Percentiles rank a stretch among this genome's conserved stretches.
phyloP scores from a whole-genome alignment of 164 flowering plant species.

The Nelumbo lutea region DNA sequence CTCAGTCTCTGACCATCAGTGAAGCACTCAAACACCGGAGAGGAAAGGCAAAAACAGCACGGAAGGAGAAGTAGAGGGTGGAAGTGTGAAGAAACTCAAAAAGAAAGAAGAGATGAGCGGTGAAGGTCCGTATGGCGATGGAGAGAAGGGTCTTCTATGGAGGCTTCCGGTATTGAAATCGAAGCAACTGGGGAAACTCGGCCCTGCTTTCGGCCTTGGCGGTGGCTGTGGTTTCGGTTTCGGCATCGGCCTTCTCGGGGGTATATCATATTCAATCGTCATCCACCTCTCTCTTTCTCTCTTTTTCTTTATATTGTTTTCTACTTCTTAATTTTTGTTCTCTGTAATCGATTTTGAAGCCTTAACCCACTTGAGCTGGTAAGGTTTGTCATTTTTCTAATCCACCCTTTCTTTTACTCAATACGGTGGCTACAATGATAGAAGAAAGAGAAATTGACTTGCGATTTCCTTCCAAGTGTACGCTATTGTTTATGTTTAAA shows the following conservation, averaged over 20 bases:
- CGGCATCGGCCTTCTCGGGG: slow-evolving; percentile 82
- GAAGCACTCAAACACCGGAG: too few relatives aligned
- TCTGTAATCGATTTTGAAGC: background rate
- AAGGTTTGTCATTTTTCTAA: too few relatives aligned
- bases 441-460: too few relatives aligned
- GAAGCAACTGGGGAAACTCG: slow-evolving; percentile 68
- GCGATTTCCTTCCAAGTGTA: too few relatives aligned
- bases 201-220: slow-evolving; percentile 92
- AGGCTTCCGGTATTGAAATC: slow-evolving; percentile 62
- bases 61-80: background rate
- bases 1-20: too few relatives aligned
- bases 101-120: slow-evolving; percentile 6
- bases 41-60: too few relatives aligned
- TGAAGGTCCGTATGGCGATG: slow-evolving; percentile 19
- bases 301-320: background rate
- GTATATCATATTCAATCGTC: slow-evolving; percentile 22
- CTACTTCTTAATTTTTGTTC: background rate
- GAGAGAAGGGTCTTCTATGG: slow-evolving; percentile 65
- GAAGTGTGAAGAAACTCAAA: background rate
- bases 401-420: too few relatives aligned
- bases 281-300: background rate
- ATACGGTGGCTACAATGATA: too few relatives aligned
- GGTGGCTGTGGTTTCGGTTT: slow-evolving; percentile 89
- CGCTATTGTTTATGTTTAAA: too few relatives aligned
- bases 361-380: too few relatives aligned